These are phyloP conservation scores for Calocera cornea DNA, from an alignment of 768 basidiomycete species.

Conservation along the genomic window DNA sequence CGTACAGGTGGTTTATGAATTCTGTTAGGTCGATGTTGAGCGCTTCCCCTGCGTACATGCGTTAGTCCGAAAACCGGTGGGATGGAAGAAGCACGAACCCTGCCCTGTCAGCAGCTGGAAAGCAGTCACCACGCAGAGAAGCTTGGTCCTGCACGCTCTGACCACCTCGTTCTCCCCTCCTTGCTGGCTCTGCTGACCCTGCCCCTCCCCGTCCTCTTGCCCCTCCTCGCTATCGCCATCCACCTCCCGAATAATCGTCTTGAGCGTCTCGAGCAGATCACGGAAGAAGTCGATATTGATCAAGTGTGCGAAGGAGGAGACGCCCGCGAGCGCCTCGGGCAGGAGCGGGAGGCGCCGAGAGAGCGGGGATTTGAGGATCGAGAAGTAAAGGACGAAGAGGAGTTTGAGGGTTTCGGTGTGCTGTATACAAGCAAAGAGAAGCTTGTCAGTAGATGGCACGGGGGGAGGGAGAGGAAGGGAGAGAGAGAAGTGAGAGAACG, in stretches of 20 bases:
- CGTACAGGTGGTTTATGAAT: conserved; percentile 74
- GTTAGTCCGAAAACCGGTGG: conserved; percentile 4
- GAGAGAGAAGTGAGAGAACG: conserved; percentile 23
- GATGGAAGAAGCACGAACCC: conserved; percentile 36
- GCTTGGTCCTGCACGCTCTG: conserved; percentile 20
- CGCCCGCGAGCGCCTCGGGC: conserved; percentile 77
- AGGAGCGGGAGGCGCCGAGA: conserved; percentile 35
- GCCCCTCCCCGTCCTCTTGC: conserved; percentile 11
- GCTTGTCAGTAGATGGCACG: no score
- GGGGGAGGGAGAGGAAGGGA: background rate
- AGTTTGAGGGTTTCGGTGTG: conserved; percentile 98
- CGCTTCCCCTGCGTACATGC: conserved; percentile 61
- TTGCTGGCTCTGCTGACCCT: conserved; percentile 7
- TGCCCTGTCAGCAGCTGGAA: conserved; percentile 94
- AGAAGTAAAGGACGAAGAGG: conserved; percentile 92
- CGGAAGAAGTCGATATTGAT: conserved; percentile 98
- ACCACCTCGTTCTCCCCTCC: conserved; percentile 13
- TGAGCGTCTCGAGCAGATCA: conserved; percentile 79
- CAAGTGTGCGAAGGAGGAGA: conserved; percentile 85
- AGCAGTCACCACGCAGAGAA: conserved; percentile 88
- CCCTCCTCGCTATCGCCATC: conserved; percentile 7
- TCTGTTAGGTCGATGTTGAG: conserved; percentile 88
- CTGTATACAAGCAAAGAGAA: no score
- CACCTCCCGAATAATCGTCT: conserved; percentile 42
- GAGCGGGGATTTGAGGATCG: conserved; percentile 77